A percentile compares a stretch with the other conserved stretches of the same genome.
Conservation (phyloP, 2,329 filamentous ascomycete genomes). For the Huntiella omanensis region DNA sequence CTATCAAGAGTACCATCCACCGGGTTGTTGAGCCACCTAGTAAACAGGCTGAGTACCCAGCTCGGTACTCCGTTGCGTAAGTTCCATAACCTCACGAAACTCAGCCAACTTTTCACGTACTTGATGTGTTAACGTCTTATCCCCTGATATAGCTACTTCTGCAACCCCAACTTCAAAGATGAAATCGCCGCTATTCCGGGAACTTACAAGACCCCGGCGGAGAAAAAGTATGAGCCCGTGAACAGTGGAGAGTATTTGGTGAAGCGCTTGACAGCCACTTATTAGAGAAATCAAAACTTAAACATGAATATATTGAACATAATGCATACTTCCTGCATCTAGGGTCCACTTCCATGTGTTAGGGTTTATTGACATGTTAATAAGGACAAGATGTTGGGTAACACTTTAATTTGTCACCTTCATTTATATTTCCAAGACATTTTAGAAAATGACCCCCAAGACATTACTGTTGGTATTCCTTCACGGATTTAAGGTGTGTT, state of each 20-base stretch:
- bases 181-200: constrained; percentile 66
- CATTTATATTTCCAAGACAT: not conserved
- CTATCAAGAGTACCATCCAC: constrained; percentile 77
- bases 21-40: constrained; percentile 71
- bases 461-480: constrained; percentile 2
- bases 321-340: not conserved
- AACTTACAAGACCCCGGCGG: constrained; percentile 42
- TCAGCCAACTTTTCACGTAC: not conserved
- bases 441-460: not conserved
- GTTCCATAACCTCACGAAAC: constrained; percentile 15
- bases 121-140: not conserved
- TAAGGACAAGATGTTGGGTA: no score
- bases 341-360: not conserved
- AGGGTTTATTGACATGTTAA: not conserved
- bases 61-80: constrained; percentile 70
- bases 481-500: constrained; percentile 1
- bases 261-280: constrained; percentile 58
- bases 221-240: constrained; percentile 65
- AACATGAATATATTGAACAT: not conserved
- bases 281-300: constrained; percentile 22
- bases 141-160: constrained; percentile 45
- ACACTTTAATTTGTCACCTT: not conserved
- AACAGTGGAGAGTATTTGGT: constrained; percentile 68
- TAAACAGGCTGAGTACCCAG: constrained; percentile 42
- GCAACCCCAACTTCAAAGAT: constrained; percentile 63